These are phyloP conservation scores for Suillus paluster DNA, from an alignment of 768 basidiomycete genomes.

Conservation along the genomic window DNA sequence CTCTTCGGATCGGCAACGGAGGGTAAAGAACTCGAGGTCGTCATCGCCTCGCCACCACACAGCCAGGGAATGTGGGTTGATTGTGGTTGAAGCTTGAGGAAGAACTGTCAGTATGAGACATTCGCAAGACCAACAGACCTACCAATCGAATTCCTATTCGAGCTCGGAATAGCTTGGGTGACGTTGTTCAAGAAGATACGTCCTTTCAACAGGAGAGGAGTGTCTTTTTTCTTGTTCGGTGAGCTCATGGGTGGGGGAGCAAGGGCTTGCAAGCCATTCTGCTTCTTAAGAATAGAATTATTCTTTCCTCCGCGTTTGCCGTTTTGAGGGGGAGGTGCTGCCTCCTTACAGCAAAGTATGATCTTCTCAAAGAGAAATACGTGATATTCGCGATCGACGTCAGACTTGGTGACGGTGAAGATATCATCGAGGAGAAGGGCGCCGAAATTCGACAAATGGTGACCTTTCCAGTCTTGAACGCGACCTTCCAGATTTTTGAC, in stretches of 20 bases:
- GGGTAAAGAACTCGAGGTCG: constrained; percentile 90
- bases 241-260: constrained; percentile 53
- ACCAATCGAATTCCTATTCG: constrained; percentile 65
- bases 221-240: constrained; percentile 72
- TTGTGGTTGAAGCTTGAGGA: constrained; percentile 47
- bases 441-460: constrained; percentile 93
- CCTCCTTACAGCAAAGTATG: constrained; percentile 98
- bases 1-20: constrained; percentile 92
- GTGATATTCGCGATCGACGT: constrained; percentile 96
- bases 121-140: constrained; percentile 30
- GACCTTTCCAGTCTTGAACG: constrained; percentile 99
- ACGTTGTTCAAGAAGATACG: constrained; percentile 98
- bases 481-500: constrained; percentile 84
- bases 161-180: constrained; percentile 72
- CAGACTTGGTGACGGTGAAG: constrained; percentile 94
- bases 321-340: constrained; percentile 57
- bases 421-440: constrained; percentile 93
- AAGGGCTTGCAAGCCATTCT: constrained; percentile 50
- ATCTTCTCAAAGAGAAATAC: constrained; percentile 99
- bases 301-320: constrained; percentile 79
- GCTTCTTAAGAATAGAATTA: constrained; percentile 90
- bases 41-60: constrained; percentile 97
- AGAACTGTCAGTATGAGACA: constrained; percentile 5
- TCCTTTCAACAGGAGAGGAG: constrained; percentile 89
- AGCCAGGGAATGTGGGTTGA: constrained; percentile 76